Percentiles rank a stretch among this genome's conserved stretches.
Evolutionary conservation across 306 rosid species (phyloP).

Genomic region (Glycine tomentella): DNA sequence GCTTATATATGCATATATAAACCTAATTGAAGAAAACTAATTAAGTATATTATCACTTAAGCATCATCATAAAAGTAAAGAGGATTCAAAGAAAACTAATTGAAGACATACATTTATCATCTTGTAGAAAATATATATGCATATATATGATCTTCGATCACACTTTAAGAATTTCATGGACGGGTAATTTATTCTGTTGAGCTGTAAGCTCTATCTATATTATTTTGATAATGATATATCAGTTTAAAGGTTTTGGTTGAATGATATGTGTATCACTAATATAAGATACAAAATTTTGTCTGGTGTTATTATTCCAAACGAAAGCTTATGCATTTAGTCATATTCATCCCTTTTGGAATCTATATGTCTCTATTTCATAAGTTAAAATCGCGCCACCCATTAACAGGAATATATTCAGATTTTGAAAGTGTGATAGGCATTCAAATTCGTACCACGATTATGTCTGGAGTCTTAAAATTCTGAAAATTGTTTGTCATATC

Average conservation of each 20-base stretch:
- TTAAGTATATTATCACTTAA: neutral
- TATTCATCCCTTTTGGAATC: slow-evolving; percentile 44
- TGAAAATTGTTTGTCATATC: slow-evolving; percentile 19
- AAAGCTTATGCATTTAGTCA: slow-evolving; percentile 22
- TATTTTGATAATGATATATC: slow-evolving; percentile 12
- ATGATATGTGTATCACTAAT: neutral
- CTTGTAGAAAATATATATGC: neutral
- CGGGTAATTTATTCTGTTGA: slow-evolving; percentile 2
- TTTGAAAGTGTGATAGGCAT: slow-evolving; percentile 40
- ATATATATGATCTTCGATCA: neutral
- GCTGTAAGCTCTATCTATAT: neutral
- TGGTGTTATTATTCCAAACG: slow-evolving; percentile 35
- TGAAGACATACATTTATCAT: neutral
- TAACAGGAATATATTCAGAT: slow-evolving; percentile 48
- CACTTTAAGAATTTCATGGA: neutral
- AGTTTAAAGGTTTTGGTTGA: slow-evolving; percentile 18
- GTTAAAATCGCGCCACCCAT: slow-evolving; percentile 25
- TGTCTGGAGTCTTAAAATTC: slow-evolving; percentile 23
- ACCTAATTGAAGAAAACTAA: neutral
- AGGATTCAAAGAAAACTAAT: neutral
- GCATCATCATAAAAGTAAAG: neutral
- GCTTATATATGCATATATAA: too few relatives aligned
- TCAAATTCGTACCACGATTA: slow-evolving; percentile 38
- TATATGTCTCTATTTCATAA: slow-evolving; percentile 10
- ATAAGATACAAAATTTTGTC: slow-evolving; percentile 7